Evolutionary conservation across 2,329 filamentous ascomycete species (phyloP), one percentile per base, ranked within the genome.

Genomic region (Fusarium chaquense): DNA sequence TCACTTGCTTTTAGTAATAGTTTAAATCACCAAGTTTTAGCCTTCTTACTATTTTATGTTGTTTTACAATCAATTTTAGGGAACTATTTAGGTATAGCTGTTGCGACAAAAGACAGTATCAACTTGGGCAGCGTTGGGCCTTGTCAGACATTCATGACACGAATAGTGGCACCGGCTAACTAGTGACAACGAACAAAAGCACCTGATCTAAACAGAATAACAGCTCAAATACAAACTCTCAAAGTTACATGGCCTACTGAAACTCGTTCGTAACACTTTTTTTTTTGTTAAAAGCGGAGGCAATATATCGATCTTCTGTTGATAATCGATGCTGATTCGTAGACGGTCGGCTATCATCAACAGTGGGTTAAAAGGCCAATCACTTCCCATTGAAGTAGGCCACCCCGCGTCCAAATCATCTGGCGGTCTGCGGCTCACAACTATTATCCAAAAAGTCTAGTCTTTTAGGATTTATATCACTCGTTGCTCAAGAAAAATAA

Each of bases 291-390:
- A 51, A 52, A 52, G 49, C 49, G 49, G 49, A 52, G 47, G 47
- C 47, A 36, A 36, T 26, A 50, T 49, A 15, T 8, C 32, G 18
- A 50, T 36, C 47, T 50, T 26, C 32, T 20, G 13, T 52, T 16
- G 8, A 52, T 30, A 41, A 30, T 28, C 24, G 13, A 40, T 52
- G 35, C 49, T 52, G 49, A 52, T 52, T 52, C 49, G 49, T 41
- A 52, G 49, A 41, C 13, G 7, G 35, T 52, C 49, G 49, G 49
- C 49, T 52, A 51, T 20, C 49, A 52, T 30, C 24, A 46, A 41
- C 49, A 30, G 49, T 52, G 49, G 49, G 28, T 50, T 50, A 52
- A 30, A 46, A 51, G 49, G 49, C 49, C 49, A 52, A 52, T 52
- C 49, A 52, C 49, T 52, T 52, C 49, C 49, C 49, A 52, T 52